These are phyloP conservation scores for Aspergillus quadrilineatus DNA, from an alignment of 2,329 filamentous ascomycete genomes.

Conservation along the genomic window DNA sequence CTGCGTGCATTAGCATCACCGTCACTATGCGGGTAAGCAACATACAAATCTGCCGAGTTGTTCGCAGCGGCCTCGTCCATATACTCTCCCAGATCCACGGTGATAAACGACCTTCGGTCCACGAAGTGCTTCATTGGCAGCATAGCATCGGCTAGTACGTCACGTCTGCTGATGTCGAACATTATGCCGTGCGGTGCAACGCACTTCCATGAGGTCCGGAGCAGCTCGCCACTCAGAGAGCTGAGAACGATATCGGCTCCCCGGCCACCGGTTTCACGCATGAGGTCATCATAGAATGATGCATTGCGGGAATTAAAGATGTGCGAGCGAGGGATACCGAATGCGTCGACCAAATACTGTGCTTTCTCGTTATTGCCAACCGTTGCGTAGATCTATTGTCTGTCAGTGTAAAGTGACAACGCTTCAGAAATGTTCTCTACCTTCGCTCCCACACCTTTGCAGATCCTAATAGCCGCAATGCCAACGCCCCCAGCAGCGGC, in stretches of 20 bases:
- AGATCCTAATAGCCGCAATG: conserved; percentile 23
- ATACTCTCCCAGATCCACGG: conserved; percentile 6
- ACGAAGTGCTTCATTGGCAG: conserved; percentile 21
- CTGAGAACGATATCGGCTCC: conserved; percentile 32
- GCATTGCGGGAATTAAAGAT: conserved; percentile 29
- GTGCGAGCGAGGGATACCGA: conserved; percentile 18
- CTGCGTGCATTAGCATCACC: background rate
- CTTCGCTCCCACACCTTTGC: background rate
- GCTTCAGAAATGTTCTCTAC: background rate
- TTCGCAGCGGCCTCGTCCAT: background rate
- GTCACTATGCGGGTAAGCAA: accelerated
- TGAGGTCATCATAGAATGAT: conserved; percentile 20
- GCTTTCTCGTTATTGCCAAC: conserved; percentile 26
- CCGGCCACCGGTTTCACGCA: conserved; percentile 19
- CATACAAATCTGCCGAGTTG: background rate
- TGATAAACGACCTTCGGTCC: conserved; percentile 15
- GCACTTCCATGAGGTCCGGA: conserved; percentile 29
- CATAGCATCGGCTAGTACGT: conserved; percentile 12
- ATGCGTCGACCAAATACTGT: conserved; percentile 18
- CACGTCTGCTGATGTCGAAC: conserved; percentile 5
- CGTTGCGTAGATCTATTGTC: conserved; percentile 18
- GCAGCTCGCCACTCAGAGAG: conserved; percentile 28
- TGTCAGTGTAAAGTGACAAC: background rate
- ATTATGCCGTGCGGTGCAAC: conserved; percentile 19
- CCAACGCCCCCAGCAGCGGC: conserved; percentile 23